These are phyloP conservation scores for Euphorbia tirucalli DNA, from an alignment of 345 rosid genomes.

Conservation along the genomic window DNA sequence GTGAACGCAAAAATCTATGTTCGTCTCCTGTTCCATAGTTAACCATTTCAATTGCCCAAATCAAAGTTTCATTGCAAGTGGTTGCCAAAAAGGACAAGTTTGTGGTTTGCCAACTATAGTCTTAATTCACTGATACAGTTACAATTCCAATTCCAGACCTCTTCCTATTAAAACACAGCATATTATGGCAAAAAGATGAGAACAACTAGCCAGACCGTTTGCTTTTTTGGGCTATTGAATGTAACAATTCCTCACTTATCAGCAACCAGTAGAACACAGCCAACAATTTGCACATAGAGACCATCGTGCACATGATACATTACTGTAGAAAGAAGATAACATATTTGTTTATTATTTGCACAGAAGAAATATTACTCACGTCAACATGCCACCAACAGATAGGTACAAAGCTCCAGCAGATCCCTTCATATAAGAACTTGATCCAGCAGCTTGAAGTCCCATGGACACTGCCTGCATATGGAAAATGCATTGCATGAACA, in stretches of 20 bases:
- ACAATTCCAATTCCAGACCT: neutral
- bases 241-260: neutral
- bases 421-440: conserved; percentile 45
- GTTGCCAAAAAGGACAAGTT: neutral
- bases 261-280: neutral
- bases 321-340: neutral
- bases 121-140: neutral
- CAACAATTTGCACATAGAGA: neutral
- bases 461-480: conserved; percentile 71
- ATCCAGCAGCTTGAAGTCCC: conserved; percentile 75
- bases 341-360: neutral
- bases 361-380: conserved; percentile 47
- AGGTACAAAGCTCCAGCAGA: conserved; percentile 52
- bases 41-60: neutral
- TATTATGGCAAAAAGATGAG: neutral
- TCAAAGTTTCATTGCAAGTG: neutral
- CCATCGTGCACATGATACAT: neutral
- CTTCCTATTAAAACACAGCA: neutral
- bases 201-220: neutral
- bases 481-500: neutral
- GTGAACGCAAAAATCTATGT: neutral
- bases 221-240: neutral
- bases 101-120: neutral
- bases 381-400: conserved; percentile 85
- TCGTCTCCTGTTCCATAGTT: neutral